These are phyloP conservation scores for Uromyces viciae-fabae DNA, from an alignment of 1,284 basidiomycete species.

Conservation along the genomic window DNA sequence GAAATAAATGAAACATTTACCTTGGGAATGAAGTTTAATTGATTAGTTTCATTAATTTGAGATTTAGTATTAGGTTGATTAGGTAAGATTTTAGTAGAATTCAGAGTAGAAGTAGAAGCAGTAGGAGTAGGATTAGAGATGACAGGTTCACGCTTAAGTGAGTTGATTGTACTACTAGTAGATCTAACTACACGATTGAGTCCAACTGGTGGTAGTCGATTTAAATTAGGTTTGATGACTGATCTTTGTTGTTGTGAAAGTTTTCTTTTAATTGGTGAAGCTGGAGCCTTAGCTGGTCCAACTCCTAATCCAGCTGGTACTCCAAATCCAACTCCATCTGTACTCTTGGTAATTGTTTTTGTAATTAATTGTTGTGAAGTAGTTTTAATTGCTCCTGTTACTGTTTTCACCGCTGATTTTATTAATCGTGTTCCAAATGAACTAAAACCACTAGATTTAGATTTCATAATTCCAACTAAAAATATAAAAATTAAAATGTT, in stretches of 20 bases:
- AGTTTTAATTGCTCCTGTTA: slow-evolving; percentile 3
- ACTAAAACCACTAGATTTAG: slow-evolving; percentile 19
- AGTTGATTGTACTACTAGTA: neutral
- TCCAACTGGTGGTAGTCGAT: slow-evolving; percentile 12
- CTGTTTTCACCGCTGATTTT: slow-evolving; percentile 20
- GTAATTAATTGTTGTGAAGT: neutral
- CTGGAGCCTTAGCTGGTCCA: slow-evolving; percentile 7
- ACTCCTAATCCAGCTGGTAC: slow-evolving; percentile 6
- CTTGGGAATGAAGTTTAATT: neutral
- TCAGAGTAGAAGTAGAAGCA: neutral
- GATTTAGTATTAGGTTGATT: neutral
- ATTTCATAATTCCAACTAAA: neutral
- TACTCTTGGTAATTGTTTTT: neutral
- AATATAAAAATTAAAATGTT: neutral
- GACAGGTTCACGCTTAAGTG: neutral
- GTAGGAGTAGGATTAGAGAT: slow-evolving; percentile 2
- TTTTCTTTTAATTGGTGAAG: neutral
- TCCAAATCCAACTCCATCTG: slow-evolving; percentile 12
- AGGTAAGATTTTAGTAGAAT: neutral
- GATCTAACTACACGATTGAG: neutral
- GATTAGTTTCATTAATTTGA: neutral
- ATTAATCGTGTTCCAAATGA: slow-evolving; percentile 22
- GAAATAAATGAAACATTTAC: neutral
- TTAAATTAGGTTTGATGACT: neutral
- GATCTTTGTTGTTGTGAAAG: neutral